Conservation (phyloP, 208 protist species). For the Trypanosoma brucei region DNA sequence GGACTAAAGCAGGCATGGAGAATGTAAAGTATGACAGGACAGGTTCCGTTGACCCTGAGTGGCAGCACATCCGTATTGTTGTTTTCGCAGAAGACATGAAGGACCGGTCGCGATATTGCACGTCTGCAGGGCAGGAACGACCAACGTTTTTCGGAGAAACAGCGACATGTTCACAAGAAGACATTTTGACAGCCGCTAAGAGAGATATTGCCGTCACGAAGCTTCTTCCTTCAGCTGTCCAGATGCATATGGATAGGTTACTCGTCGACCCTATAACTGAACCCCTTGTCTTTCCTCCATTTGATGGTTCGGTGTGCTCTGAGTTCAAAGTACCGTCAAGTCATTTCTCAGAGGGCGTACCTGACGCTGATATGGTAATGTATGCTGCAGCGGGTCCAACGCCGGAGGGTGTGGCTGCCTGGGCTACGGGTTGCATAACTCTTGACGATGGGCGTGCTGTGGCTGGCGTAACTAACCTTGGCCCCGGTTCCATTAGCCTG, state of each 20-base stretch:
- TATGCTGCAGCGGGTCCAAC: slow-evolving; percentile 44
- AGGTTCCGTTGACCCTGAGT: slow-evolving; percentile 3
- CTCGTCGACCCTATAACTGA: slow-evolving; percentile 27
- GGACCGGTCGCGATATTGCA: slow-evolving; percentile 33
- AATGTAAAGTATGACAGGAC: not conserved
- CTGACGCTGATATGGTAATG: slow-evolving; percentile 54
- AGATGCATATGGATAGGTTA: slow-evolving; percentile 42
- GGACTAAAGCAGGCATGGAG: not conserved
- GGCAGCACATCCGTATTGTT: slow-evolving; percentile 35
- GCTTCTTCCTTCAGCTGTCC: slow-evolving; percentile 33
- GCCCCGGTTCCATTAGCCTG: slow-evolving; percentile 22
- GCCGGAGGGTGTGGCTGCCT: slow-evolving; percentile 5
- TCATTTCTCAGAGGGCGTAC: slow-evolving; percentile 36
- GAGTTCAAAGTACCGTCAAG: slow-evolving; percentile 35
- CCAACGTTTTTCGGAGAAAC: slow-evolving; percentile 19
- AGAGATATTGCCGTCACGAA: slow-evolving; percentile 13
- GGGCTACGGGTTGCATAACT: slow-evolving; percentile 11
- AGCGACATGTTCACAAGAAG: slow-evolving; percentile 19
- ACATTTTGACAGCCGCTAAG: slow-evolving; percentile 38
- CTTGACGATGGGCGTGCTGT: slow-evolving; percentile 22
- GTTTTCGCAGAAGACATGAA: slow-evolving; percentile 33
- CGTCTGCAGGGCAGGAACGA: slow-evolving; percentile 14
- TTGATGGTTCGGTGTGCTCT: slow-evolving; percentile 17
- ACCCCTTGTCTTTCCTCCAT: slow-evolving; percentile 4
- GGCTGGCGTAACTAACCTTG: slow-evolving; percentile 51